Evolutionary conservation across 176 grass and related monocot species (phyloP).

Genomic region (Olyra latifolia): DNA sequence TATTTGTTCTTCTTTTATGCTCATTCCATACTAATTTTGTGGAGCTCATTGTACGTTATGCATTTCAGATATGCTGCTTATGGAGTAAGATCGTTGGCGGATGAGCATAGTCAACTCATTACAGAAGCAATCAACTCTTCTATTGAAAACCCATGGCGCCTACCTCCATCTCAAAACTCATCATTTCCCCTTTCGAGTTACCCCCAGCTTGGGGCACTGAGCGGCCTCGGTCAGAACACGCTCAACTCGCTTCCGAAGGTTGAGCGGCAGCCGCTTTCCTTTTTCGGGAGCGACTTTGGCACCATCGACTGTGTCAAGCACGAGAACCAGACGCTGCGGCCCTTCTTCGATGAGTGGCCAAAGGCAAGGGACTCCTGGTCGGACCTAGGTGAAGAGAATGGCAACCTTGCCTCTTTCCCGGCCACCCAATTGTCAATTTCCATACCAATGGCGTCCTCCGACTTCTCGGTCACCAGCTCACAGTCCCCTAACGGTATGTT

Average conservation of each 20-base stretch:
- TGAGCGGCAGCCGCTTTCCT: conserved; percentile 41
- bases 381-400: conserved; percentile 50
- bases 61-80: conserved; percentile 47
- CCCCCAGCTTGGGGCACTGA: conserved; percentile 31
- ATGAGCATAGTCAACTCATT: conserved; percentile 64
- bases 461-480: conserved; percentile 72
- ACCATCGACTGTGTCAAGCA: conserved; percentile 35
- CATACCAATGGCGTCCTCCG: conserved; percentile 58
- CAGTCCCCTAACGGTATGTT: conserved; percentile 54
- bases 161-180: conserved; percentile 32
- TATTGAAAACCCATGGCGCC: conserved; percentile 50
- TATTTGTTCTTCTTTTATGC: not conserved
- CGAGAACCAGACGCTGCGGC: conserved; percentile 57
- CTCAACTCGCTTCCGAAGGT: conserved; percentile 39
- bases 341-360: conserved; percentile 94
- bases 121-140: conserved; percentile 54
- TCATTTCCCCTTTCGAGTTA: conserved; percentile 44
- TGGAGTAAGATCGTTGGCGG: conserved; percentile 42
- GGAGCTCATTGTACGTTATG: not conserved
- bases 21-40: not conserved
- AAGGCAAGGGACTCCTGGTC: conserved; percentile 60
- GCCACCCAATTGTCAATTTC: conserved; percentile 84
- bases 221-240: conserved; percentile 34
- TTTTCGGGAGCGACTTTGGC: conserved; percentile 39
- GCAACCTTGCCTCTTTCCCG: conserved; percentile 52